These are phyloP conservation scores for Penicillium italicum DNA, from an alignment of 2,329 filamentous ascomycete genomes.

Conservation along the genomic window DNA sequence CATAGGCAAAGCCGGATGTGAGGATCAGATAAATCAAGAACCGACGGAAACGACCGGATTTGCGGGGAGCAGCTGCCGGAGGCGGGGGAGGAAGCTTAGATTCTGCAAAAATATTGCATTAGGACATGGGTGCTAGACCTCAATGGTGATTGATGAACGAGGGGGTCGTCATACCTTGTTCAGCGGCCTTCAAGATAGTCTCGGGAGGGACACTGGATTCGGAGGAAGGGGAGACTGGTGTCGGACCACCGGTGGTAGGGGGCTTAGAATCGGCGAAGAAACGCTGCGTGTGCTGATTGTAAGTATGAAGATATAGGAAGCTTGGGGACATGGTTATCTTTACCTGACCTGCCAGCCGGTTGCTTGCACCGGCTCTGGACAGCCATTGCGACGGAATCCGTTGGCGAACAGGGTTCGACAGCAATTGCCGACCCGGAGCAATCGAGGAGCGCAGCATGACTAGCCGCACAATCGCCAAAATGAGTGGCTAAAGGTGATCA, in stretches of 20 bases:
- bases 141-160: slow-evolving; percentile 6
- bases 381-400: slow-evolving; percentile 44
- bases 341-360: slow-evolving; percentile 43
- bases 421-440: slow-evolving; percentile 45
- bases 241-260: slow-evolving; percentile 33
- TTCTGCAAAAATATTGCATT: slow-evolving; percentile 40
- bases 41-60: slow-evolving; percentile 69
- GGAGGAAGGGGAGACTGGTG: slow-evolving; percentile 46
- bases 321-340: slow-evolving; percentile 19
- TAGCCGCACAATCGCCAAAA: slow-evolving; percentile 43
- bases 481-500: slow-evolving; percentile 24
- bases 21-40: slow-evolving; percentile 74
- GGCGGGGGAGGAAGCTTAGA: slow-evolving; percentile 36
- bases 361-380: slow-evolving; percentile 35
- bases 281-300: slow-evolving; percentile 39
- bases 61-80: slow-evolving; percentile 53
- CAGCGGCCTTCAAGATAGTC: slow-evolving; percentile 45
- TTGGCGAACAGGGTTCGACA: slow-evolving; percentile 39
- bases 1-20: slow-evolving; percentile 74
- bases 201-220: slow-evolving; percentile 49
- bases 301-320: slow-evolving; percentile 19
- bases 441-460: slow-evolving; percentile 56
- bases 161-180: slow-evolving; percentile 26
- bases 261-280: slow-evolving; percentile 51
- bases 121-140: slow-evolving; percentile 8